Percentiles rank a stretch among this genome's conserved stretches.
phyloP scores from a whole-genome alignment of 768 basidiomycete species.

The button mushroom (Agaricus bisporus) region DNA sequence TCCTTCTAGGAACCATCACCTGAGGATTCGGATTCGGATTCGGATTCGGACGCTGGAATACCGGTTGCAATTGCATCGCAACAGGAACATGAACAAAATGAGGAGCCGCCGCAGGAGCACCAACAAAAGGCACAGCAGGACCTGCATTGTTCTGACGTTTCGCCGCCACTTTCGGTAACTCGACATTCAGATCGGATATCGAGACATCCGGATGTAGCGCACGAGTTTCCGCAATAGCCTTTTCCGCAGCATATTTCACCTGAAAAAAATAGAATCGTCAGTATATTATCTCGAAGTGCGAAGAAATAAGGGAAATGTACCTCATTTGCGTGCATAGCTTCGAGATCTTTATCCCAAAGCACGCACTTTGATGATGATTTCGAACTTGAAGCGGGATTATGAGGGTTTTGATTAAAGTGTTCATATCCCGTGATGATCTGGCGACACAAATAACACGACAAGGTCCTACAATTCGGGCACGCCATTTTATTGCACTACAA shows the following conservation, averaged over 20 bases:
- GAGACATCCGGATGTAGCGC: constrained; percentile 56
- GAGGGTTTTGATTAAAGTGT: constrained; percentile 51
- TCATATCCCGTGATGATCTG: constrained; percentile 69
- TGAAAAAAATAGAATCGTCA: constrained; percentile 17
- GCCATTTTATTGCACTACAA: constrained; percentile 88
- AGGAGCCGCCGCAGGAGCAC: background rate
- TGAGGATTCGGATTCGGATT: background rate
- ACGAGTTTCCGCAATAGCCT: constrained; percentile 58
- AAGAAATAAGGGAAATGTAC: constrained; percentile 25
- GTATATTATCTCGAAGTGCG: background rate
- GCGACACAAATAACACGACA: constrained; percentile 85
- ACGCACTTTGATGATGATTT: constrained; percentile 39
- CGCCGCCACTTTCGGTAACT: constrained; percentile 40
- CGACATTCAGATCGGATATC: constrained; percentile 50
- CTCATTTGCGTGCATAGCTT: constrained; percentile 61
- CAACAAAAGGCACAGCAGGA: background rate
- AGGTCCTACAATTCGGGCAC: constrained; percentile 62
- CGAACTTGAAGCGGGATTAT: constrained; percentile 16
- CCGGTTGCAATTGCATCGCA: background rate
- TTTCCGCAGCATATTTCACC: constrained; percentile 66
- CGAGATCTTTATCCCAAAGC: constrained; percentile 59
- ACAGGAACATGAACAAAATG: background rate
- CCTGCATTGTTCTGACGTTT: background rate
- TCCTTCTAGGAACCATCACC: background rate
- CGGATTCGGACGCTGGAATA: background rate